Evolutionary conservation across 2,329 filamentous ascomycete species (phyloP).

Genomic region (Aspergillus amoenus): DNA sequence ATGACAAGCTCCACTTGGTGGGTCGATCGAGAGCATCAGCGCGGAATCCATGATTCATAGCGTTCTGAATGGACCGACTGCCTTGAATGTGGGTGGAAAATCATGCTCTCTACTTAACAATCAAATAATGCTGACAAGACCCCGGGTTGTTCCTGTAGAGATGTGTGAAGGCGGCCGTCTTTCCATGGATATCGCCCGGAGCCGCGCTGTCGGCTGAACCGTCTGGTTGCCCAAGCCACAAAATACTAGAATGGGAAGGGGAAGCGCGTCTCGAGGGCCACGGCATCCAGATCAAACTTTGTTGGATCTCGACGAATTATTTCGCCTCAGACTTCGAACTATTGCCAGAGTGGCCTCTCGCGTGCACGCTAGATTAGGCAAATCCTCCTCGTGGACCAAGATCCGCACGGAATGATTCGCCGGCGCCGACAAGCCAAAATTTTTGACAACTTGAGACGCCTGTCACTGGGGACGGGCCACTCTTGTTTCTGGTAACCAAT

Average conservation of each 20-base stretch:
- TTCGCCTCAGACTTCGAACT: neutral
- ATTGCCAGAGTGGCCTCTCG: neutral
- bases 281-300: neutral
- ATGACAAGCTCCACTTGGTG: conserved; percentile 13
- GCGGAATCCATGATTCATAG: conserved; percentile 6
- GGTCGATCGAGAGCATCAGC: conserved; percentile 19
- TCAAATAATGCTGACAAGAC: no score
- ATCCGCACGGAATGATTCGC: conserved; percentile 2
- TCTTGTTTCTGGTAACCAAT: conserved; percentile 1
- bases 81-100: neutral
- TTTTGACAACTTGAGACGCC: conserved; percentile 2
- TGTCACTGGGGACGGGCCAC: conserved; percentile 3
- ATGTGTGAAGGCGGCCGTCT: no score
- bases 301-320: neutral
- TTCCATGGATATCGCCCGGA: neutral
- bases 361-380: conserved; percentile 1
- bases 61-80: conserved; percentile 3
- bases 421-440: neutral
- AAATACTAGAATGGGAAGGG: no score
- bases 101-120: no score
- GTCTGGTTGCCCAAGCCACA: no score
- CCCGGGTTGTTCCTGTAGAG: no score
- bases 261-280: no score
- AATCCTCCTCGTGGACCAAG: conserved; percentile 5
- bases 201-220: no score